Evolutionary conservation across 345 rosid genomes (phyloP).

Genomic region (Geranium brycei): DNA sequence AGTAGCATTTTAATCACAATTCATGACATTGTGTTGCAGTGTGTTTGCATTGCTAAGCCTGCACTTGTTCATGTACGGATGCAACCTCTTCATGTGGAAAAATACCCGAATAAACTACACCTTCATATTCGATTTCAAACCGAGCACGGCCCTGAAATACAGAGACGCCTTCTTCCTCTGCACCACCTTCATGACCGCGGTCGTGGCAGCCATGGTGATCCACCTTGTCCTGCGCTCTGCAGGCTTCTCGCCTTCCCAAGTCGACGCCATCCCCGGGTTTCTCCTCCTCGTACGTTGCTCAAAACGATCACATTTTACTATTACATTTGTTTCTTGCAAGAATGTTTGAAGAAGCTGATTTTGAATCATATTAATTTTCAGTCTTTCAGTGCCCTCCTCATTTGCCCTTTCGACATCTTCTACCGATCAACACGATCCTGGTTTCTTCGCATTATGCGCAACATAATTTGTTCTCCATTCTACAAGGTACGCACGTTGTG

Average conservation of each 20-base stretch:
- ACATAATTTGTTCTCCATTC: constrained; percentile 81
- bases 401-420: constrained; percentile 67
- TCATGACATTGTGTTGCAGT: constrained; percentile 27
- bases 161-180: constrained; percentile 79
- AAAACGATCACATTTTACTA: not conserved
- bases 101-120: constrained; percentile 62
- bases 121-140: constrained; percentile 74
- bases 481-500: constrained; percentile 36
- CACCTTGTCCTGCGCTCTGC: constrained; percentile 66
- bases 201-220: constrained; percentile 71
- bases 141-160: constrained; percentile 64
- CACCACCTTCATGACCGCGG: constrained; percentile 82
- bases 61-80: constrained; percentile 91
- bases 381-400: constrained; percentile 45
- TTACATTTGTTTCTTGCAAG: not conserved
- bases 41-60: constrained; percentile 73
- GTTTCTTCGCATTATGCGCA: constrained; percentile 64
- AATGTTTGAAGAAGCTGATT: not conserved
- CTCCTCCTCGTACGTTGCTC: constrained; percentile 43
- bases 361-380: constrained; percentile 14
- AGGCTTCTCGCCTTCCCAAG: constrained; percentile 36
- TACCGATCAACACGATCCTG: constrained; percentile 75
- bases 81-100: constrained; percentile 85
- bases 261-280: constrained; percentile 77
- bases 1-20: no score